These are phyloP conservation scores for Neurospora sp. DNA, from an alignment of 495 filamentous ascomycete genomes.

Conservation along the genomic window DNA sequence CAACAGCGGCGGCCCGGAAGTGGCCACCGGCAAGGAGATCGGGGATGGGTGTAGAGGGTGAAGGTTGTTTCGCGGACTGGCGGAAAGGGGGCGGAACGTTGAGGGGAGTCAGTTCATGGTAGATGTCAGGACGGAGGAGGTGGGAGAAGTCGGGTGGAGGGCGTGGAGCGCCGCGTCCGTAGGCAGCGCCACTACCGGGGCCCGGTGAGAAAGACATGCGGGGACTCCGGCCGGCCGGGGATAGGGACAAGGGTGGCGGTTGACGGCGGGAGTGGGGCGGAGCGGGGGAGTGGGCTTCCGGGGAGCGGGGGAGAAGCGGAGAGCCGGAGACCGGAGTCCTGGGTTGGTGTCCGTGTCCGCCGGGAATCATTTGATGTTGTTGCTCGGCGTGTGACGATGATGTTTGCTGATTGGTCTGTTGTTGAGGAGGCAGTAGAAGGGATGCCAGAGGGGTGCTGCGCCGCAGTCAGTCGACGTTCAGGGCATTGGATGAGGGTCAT, in stretches of 20 bases:
- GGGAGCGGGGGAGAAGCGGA: slow-evolving; percentile 17
- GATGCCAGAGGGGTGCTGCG: slow-evolving; percentile 18
- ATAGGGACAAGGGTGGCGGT: neutral
- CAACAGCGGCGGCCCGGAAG: slow-evolving; percentile 65
- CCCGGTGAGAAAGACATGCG: slow-evolving; percentile 6
- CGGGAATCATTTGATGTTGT: neutral
- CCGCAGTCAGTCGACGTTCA: slow-evolving; percentile 2
- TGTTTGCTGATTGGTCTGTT: slow-evolving; percentile 1
- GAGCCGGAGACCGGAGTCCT: slow-evolving; percentile 4
- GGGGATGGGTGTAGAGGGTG: slow-evolving; percentile 37
- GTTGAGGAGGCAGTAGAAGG: slow-evolving; percentile 12
- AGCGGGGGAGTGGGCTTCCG: slow-evolving; percentile 10
- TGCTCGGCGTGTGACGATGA: neutral
- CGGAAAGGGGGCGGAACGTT: slow-evolving; percentile 57
- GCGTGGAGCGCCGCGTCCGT: slow-evolving; percentile 10
- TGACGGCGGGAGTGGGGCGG: slow-evolving; percentile 2
- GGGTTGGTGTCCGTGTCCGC: slow-evolving; percentile 2
- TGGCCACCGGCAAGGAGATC: slow-evolving; percentile 48
- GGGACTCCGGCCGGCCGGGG: slow-evolving; percentile 10
- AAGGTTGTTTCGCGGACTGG: slow-evolving; percentile 30
- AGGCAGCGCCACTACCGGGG: slow-evolving; percentile 15
- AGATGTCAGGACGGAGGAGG: slow-evolving; percentile 67
- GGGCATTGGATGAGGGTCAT: neutral
- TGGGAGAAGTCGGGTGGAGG: slow-evolving; percentile 63
- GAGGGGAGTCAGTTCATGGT: slow-evolving; percentile 62